Evolutionary conservation across 208 protist species (phyloP), one percentile per base, ranked within the genome.

Genomic region (Wallacemonas sp.): DNA sequence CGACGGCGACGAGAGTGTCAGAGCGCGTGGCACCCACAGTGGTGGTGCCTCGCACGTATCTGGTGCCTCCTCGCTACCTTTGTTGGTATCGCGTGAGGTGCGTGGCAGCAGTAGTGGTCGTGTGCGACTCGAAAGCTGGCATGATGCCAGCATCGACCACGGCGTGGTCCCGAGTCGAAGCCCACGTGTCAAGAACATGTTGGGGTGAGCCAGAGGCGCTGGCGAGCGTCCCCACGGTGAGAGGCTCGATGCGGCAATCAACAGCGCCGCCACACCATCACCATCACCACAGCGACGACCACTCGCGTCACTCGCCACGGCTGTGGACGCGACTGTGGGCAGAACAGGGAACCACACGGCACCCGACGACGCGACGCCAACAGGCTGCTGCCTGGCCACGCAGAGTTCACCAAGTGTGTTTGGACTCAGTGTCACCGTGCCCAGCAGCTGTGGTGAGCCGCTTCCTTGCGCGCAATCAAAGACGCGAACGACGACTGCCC

Each of bases 401-500:
- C 12, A 19, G 11, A 61, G 30, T 21, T 12, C 23, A n/a, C 33
- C n/a, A 4, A 61, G 26, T 3, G 23, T 12, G 11, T 9, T 8
- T 11, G 29, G 14, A 19, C 17, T 3, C 0, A 63, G 39, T 36
- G 29, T 48, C 11, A 63, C 57, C 2, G 39, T 63, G 38, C 57
- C 57, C 3, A 63, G 11, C 11, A 63, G 57, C 38, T 19, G 41
- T 6, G 57, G 4, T 21, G 36, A 0, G 33, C 16, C 27, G 38
- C 6, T 32, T 16, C 14, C 57, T 16, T 14, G 16, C 36, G 39
- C 21, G 6, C 65, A 52, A 34, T 71, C 61, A 17, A 80, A 80
- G 6, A 80, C 65, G 16, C 74, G 74, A 17, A 80, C 57, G 30
- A 63, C 57, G 6, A 48, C 41, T 16, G 57, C 34, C 4, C 44